Conservation (phyloP, 768 basidiomycete species). For the Lactarius tabidus region DNA sequence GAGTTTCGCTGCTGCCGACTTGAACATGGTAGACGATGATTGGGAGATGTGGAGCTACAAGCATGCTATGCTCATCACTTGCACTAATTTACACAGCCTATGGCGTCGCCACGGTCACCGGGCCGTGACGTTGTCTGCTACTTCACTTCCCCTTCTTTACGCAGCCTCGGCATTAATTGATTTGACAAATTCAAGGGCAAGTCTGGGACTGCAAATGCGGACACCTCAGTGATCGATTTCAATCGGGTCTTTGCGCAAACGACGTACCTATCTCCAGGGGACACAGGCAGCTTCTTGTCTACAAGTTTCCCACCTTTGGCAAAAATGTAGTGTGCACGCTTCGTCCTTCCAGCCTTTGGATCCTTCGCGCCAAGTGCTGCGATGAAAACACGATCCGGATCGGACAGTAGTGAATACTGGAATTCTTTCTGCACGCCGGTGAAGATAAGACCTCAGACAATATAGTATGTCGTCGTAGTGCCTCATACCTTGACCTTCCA, state of each 20-base stretch:
- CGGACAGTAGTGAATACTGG: slow-evolving; percentile 83
- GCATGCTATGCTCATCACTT: not conserved
- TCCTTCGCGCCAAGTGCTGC: slow-evolving; percentile 66
- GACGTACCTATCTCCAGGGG: slow-evolving; percentile 75
- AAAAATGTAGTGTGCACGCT: slow-evolving; percentile 92
- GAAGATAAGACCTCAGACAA: slow-evolving; percentile 9
- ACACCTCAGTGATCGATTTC: slow-evolving; percentile 2
- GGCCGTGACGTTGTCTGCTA: not conserved
- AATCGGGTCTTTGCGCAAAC: not conserved
- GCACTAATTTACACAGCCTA: not conserved
- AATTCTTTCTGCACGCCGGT: slow-evolving; percentile 59
- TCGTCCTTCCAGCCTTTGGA: slow-evolving; percentile 73
- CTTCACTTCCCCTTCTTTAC: not conserved
- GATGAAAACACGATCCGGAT: slow-evolving; percentile 79
- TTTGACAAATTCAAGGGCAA: slow-evolving; percentile 70
- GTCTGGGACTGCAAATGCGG: slow-evolving; percentile 44
- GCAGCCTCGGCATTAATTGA: slow-evolving; percentile 19
- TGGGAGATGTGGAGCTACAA: not conserved
- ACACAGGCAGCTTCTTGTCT: slow-evolving; percentile 80
- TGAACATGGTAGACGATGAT: slow-evolving; percentile 53
- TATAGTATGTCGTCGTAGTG: not conserved
- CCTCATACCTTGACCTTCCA: slow-evolving; percentile 79
- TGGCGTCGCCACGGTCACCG: not conserved
- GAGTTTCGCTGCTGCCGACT: slow-evolving; percentile 71
- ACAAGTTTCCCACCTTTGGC: slow-evolving; percentile 87